These are phyloP conservation scores for Pythium angustatum DNA, from an alignment of 352 stramenopile genomes.

Conservation along the genomic window DNA sequence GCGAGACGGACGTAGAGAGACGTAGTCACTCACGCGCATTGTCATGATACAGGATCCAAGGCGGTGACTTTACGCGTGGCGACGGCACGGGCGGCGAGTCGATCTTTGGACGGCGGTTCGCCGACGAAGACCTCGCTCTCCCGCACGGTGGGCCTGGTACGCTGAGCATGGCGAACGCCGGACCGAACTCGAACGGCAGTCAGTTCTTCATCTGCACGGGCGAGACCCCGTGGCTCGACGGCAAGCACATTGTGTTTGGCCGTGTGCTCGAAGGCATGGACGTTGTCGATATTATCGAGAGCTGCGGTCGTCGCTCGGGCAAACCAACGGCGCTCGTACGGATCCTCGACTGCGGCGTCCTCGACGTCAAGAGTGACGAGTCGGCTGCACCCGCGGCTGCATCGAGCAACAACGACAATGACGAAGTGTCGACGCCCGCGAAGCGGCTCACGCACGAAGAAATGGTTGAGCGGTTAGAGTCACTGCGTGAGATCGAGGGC, in stretches of 20 bases:
- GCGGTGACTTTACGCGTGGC: constrained; percentile 79
- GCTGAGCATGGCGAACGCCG: constrained; percentile 86
- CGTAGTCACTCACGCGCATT: no score
- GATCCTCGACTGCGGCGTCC: constrained; percentile 88
- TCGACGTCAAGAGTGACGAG: constrained; percentile 30
- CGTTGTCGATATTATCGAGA: constrained; percentile 98
- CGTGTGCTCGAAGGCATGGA: constrained; percentile 96
- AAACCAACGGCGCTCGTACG: constrained; percentile 84
- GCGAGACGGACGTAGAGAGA: no score
- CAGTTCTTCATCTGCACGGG: constrained; percentile 98
- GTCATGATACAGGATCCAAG: no score
- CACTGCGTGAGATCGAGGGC: no score
- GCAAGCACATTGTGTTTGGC: constrained; percentile 95
- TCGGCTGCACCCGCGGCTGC: not conserved
- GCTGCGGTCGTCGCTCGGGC: constrained; percentile 81
- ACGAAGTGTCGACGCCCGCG: not conserved
- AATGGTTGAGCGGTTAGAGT: constrained; percentile 63
- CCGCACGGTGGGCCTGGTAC: constrained; percentile 76
- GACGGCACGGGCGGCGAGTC: constrained; percentile 75
- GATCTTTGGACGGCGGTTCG: constrained; percentile 81
- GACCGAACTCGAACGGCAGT: constrained; percentile 93
- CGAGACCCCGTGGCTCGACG: constrained; percentile 89
- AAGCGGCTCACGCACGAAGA: constrained; percentile 53
- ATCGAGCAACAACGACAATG: not conserved
- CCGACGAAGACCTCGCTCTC: constrained; percentile 87